phyloP scores from a whole-genome alignment of 768 basidiomycete species.

The Boletus bicolor region DNA sequence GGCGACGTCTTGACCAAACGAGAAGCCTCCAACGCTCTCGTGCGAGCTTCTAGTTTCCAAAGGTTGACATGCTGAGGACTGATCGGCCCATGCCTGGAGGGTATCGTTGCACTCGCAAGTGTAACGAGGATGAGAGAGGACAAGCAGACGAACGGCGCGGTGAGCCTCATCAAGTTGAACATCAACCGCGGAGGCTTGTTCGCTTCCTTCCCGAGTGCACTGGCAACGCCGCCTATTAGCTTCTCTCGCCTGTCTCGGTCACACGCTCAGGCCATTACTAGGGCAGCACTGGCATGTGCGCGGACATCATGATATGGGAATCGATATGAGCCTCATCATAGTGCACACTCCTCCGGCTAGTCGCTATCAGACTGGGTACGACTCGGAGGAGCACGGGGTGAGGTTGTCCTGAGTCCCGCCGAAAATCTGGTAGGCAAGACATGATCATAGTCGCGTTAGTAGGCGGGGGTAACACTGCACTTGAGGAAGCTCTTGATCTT shows the following conservation, averaged over 20 bases:
- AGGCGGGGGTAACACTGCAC: no score
- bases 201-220: not conserved
- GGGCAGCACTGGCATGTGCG: no score
- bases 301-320: no score
- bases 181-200: not conserved
- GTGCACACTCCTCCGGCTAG: not conserved
- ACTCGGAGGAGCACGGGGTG: no score
- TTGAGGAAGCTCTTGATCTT: no score
- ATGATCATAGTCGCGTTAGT: no score
- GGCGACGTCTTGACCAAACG: constrained; percentile 9
- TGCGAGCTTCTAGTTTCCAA: constrained; percentile 47
- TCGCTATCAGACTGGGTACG: no score
- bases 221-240: not conserved
- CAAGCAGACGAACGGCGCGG: constrained; percentile 9
- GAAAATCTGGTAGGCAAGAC: no score
- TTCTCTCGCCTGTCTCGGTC: not conserved
- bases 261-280: not conserved
- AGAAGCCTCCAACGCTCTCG: constrained; percentile 15
- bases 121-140: constrained; percentile 7
- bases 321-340: not conserved
- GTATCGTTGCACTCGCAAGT: constrained; percentile 9
- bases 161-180: constrained; percentile 17
- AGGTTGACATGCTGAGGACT: constrained; percentile 65
- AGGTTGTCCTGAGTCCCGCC: no score
- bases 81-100: constrained; percentile 15